Base-by-base conservation (phyloP, 2,329 filamentous ascomycete species). In the Aspergillus calidoustus region DNA sequence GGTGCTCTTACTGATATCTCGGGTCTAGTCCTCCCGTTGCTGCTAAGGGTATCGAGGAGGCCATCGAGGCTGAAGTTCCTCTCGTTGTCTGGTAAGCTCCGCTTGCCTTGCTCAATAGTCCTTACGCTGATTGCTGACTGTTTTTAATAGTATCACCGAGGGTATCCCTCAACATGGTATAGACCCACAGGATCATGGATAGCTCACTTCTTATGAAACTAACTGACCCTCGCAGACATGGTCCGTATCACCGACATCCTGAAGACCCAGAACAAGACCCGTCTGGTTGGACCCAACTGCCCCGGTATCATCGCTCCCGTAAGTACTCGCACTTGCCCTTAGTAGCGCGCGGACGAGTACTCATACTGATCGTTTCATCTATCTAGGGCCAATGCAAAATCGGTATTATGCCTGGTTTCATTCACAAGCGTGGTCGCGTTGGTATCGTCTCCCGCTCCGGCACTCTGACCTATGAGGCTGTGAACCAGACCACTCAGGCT, bases 371-470 rank as follows among this genome's bases (percentile, higher is more conserved):
- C 38, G 41, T 30, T 23, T 30, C 48, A 49, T 51, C 23, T 86
- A 48, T 34, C 41, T 63, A 88, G 82, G 95, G 94, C 73, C 94
- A 96, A 88, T 99, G 95, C 89, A 99, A 99, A 86, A 98, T 99
- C 77, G 95, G 95, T 78, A 99, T 99, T 84, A 98, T 99, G 95
- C 92, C 95, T 68, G 95, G 95, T 74, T 97, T 98, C 87, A 98
- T 99, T 84, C 95, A 99, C 89, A 98, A 98, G 88, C 92, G 93
- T 81, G 95, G 95, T 74, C 93, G 95, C 80, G 93, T 99, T 77
- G 95, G 95, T 77, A 98, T 99, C 80, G 95, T 99, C 81, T 97
- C 93, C 73, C 91, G 95, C 74, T 98, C 95, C 76, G 95, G 95
- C 76, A 99, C 95, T 71, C 89, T 99, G 68, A 99, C 95, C 76